phyloP scores from a whole-genome alignment of 129 eudicot genomes.

The Helichrysum umbraculigerum region DNA sequence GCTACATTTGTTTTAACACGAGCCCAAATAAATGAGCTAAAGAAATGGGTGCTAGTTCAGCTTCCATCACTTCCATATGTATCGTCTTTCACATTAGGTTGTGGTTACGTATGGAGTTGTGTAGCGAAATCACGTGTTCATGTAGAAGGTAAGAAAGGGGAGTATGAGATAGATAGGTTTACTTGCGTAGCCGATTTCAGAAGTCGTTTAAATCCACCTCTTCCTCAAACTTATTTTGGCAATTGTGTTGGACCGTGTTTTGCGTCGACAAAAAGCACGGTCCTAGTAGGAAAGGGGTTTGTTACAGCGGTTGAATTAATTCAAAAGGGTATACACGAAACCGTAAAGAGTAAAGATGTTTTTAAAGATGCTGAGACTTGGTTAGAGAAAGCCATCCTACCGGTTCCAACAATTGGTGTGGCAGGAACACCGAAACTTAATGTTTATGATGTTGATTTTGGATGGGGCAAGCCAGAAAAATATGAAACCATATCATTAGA shows the following conservation, averaged over 20 bases:
- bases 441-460: constrained; percentile 44
- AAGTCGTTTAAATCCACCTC: constrained; percentile 35
- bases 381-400: neutral
- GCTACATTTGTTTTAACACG: constrained; percentile 33
- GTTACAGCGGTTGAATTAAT: constrained; percentile 17
- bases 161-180: constrained; percentile 21
- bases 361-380: constrained; percentile 18
- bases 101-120: constrained; percentile 50
- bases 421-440: constrained; percentile 46
- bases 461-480: constrained; percentile 47
- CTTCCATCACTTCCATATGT: constrained; percentile 30
- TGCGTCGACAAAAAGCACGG: neutral
- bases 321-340: constrained; percentile 12
- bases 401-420: constrained; percentile 17
- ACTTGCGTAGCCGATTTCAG: constrained; percentile 18
- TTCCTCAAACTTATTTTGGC: constrained; percentile 45
- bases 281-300: constrained; percentile 37
- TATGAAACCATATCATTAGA: constrained; percentile 40
- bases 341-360: constrained; percentile 15
- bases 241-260: constrained; percentile 29
- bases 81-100: constrained; percentile 38
- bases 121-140: constrained; percentile 34
- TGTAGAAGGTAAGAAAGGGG: neutral
- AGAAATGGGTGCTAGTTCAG: constrained; percentile 24
- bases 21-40: constrained; percentile 30